Conservation (phyloP, 2,329 filamentous ascomycete species). For the Berkeleyomyces rouxiae region DNA sequence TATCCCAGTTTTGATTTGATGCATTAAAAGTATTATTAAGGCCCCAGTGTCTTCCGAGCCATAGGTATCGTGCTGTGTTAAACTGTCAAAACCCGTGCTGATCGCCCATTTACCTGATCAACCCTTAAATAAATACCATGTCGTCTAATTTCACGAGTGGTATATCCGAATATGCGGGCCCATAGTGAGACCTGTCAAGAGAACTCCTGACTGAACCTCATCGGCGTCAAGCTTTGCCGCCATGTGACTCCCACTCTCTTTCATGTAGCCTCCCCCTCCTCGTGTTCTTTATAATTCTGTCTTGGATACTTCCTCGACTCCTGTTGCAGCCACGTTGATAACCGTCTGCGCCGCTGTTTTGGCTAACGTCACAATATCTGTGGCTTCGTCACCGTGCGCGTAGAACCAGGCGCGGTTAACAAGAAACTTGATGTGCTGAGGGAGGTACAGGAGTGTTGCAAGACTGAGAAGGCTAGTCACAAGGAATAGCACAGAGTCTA, state of each 20-base stretch:
- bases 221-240: neutral
- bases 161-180: neutral
- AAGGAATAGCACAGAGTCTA: conserved; percentile 84
- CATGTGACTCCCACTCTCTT: neutral
- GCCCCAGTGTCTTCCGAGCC: neutral
- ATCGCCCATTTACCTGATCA: neutral
- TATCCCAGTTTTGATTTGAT: neutral
- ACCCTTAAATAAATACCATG: neutral
- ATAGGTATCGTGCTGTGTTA: neutral
- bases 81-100: neutral
- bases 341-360: conserved; percentile 22
- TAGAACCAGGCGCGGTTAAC: conserved; percentile 86
- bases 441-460: conserved; percentile 80
- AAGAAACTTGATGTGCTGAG: conserved; percentile 73
- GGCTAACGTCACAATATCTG: conserved; percentile 30
- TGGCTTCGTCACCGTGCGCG: conserved; percentile 60
- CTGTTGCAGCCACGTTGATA: conserved; percentile 20
- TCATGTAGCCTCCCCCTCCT: neutral
- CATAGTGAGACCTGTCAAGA: neutral
- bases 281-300: conserved; percentile 20
- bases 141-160: neutral
- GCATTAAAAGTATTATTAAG: conserved; percentile 8
- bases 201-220: neutral
- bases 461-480: conserved; percentile 74
- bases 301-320: conserved; percentile 16